These are phyloP conservation scores for Loxodes magnus DNA, from an alignment of 73 alveolate species.

Conservation along the genomic window DNA sequence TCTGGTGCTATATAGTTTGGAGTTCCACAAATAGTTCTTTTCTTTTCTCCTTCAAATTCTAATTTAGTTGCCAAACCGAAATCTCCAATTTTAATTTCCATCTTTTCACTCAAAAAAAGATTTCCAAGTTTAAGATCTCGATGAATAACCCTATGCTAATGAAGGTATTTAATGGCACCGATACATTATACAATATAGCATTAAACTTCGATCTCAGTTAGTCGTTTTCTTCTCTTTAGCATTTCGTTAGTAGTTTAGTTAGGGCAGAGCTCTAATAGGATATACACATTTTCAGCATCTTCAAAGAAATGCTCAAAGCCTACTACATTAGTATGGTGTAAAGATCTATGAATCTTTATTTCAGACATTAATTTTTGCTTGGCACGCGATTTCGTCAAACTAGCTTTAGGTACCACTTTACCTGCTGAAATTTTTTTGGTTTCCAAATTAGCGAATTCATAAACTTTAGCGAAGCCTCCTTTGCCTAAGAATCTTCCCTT, in stretches of 20 bases:
- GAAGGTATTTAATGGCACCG: too few relatives aligned
- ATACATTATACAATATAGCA: too few relatives aligned
- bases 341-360: constrained; percentile 60
- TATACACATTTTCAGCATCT: too few relatives aligned
- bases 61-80: constrained; percentile 62
- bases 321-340: constrained; percentile 49
- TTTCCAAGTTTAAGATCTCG: too few relatives aligned
- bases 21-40: constrained; percentile 89
- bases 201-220: too few relatives aligned
- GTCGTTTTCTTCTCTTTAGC: too few relatives aligned
- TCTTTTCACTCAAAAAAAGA: too few relatives aligned
- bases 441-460: constrained; percentile 41
- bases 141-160: too few relatives aligned
- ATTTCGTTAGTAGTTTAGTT: too few relatives aligned
- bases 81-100: too few relatives aligned
- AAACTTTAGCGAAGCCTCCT: constrained; percentile 63
- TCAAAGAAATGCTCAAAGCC: constrained; percentile 56
- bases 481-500: constrained; percentile 46
- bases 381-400: constrained; percentile 40
- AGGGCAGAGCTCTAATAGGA: too few relatives aligned
- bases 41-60: constrained; percentile 77
- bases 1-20: constrained; percentile 92
- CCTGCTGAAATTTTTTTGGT: constrained; percentile 39
- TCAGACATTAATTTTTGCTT: too few relatives aligned
- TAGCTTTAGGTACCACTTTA: constrained; percentile 43